Evolutionary conservation across 73 alveolate genomes (phyloP), one percentile per base, ranked within the genome.

Genomic region (Paramecium sonneborni): DNA sequence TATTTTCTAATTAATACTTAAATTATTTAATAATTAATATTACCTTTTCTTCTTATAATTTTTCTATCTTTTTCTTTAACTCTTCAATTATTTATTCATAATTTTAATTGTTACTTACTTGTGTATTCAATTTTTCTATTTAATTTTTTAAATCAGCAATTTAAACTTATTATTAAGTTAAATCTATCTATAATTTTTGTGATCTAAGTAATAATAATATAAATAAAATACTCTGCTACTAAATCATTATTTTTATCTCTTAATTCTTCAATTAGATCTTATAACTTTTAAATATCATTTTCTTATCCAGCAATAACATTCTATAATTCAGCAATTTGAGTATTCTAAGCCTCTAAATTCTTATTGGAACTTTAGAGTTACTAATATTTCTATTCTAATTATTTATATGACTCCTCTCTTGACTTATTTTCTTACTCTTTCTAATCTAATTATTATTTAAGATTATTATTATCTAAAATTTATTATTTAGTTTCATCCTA

Each of bases 1-100:
- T 76, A 21, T 76, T 76, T 41, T 76, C 89, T 76, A 76, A 76
- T 76, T 38, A 21, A 23, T 38, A 41, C 86, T 72, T 1, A 1
- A 18, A 72, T 30, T 14, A 1, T 9, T 9, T 34, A 72, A 20
- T 28, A n/a, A n/a, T 32, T 12, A 62, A 21, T 24, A 32, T 10
- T 30, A 72, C 86, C 39, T 76, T 76, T 15, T 76, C 89, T 39
- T 76, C 68, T 32, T 76, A 24, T 21, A 76, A 76, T 41, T 76
- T 76, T 18, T 76, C 89, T 6, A 76, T 76, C 24, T 41, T 28
- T 20, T 39, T 21, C 72, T 76, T 76, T 43, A 76, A 76, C 39
- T 76, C 41, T 39, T 76, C 35, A 14, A 76, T 76, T 44, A 76
- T 21, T 28, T 35, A 30, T 6, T 41, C 68, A 76, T 38, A 41